A percentile compares a stretch with the other conserved stretches of the same genome.
Evolutionary conservation across 192 early-diverging fungal species (phyloP).

Genomic region (Geranomyces variabilis): DNA sequence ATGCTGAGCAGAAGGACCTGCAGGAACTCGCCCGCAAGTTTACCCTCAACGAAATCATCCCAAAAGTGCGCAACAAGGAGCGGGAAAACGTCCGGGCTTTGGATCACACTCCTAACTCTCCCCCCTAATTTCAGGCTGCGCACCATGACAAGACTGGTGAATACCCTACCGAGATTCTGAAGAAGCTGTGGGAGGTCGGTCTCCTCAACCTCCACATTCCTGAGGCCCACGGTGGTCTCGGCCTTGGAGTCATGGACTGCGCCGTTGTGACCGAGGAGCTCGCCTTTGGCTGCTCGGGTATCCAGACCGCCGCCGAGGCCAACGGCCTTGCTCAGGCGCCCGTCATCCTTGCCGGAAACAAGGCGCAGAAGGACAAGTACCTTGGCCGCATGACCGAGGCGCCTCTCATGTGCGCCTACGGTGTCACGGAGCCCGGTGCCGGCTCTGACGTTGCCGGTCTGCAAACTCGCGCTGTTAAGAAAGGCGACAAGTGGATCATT

Average conservation of each 20-base stretch:
- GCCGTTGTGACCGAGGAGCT: slow-evolving; percentile 89
- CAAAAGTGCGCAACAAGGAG: slow-evolving; percentile 37
- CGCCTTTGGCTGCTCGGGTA: slow-evolving; percentile 91
- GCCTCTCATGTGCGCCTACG: slow-evolving; percentile 94
- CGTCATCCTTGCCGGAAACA: slow-evolving; percentile 83
- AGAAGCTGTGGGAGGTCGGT: slow-evolving; percentile 89
- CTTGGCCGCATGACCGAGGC: slow-evolving; percentile 95
- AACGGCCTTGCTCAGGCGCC: slow-evolving; percentile 93
- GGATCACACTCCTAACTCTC: neutral
- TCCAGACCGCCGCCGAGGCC: slow-evolving; percentile 97
- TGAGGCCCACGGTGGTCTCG: slow-evolving; percentile 80
- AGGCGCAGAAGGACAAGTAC: slow-evolving; percentile 94
- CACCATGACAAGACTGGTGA: slow-evolving; percentile 94
- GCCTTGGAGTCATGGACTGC: slow-evolving; percentile 85
- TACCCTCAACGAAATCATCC: slow-evolving; percentile 84
- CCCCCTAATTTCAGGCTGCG: slow-evolving; percentile 63
- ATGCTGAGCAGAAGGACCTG: slow-evolving; percentile 80
- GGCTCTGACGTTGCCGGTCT: slow-evolving; percentile 79
- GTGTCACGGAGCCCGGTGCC: slow-evolving; percentile 64
- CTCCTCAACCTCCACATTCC: slow-evolving; percentile 92
- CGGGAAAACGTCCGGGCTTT: neutral
- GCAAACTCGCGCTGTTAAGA: slow-evolving; percentile 75
- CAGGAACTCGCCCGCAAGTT: slow-evolving; percentile 92
- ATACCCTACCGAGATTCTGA: slow-evolving; percentile 74
- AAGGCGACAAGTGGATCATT: slow-evolving; percentile 87